Base-by-base conservation (phyloP, 768 basidiomycete genomes). In the Boletus tylopilopsis region DNA sequence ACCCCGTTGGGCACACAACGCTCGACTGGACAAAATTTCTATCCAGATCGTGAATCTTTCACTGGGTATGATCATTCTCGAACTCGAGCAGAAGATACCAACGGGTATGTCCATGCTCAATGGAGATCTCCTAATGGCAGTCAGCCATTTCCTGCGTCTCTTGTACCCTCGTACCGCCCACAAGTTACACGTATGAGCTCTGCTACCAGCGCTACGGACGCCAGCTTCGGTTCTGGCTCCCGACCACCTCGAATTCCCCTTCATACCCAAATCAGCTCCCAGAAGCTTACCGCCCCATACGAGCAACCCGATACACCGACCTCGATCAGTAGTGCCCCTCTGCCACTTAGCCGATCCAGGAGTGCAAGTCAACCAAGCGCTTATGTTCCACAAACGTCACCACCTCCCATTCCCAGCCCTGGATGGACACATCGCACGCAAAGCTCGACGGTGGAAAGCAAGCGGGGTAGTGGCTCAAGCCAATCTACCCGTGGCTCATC, bases 391-490 rank as follows among this genome's bases (percentile, higher is more conserved):
- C 76, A 76, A 40, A 44, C 50, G 53, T 61, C 71, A 15, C 72
- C 70, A 10, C 77, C 77, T 12, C 89, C 88, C 11, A 73, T 84
- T 22, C 76, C 79, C 27, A 68, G 76, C 32, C 64, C 68, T 16
- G 67, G 75, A 24, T 83, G 85, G 83, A 64, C 60, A 21, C 72
- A 73, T 44, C 72, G 74, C 49, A 69, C 71, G 36, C 75, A 69
- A 55, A 67, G 69, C 34, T 68, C 75, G 48, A 61, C 66, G 23
- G 57, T 47, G 5, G 74, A 68, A 44, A 77, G 74, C 58, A 91
- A 91, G 67, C 81, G 90, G 32, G 90, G 87, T 27, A 92, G 90
- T 55, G 85, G 87, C 12, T 90, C 87, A 32, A 92, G 90, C 59
- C 82, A 89, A 64, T 89, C 87, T 12, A 90, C 89, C 10, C 63